Evolutionary conservation across 2,329 filamentous ascomycete species (phyloP).

Genomic region (Aspergillus phoenicis): DNA sequence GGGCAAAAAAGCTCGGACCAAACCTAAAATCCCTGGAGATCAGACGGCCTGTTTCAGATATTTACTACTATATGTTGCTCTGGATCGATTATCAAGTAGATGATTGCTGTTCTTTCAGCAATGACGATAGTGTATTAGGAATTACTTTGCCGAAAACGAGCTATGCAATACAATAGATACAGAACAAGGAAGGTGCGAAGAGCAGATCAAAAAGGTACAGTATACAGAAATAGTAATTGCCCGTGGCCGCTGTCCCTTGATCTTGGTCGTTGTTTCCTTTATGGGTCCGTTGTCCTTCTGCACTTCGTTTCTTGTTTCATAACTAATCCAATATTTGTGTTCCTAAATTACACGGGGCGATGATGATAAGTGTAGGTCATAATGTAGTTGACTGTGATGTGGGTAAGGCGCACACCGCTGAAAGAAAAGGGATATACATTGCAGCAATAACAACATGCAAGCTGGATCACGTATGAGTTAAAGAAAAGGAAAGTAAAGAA

Average conservation of each 20-base stretch:
- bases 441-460: slow-evolving; percentile 5
- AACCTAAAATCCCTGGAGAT: not conserved
- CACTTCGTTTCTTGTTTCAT: not conserved
- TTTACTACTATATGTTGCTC: not conserved
- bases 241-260: not conserved
- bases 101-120: not conserved
- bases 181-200: not conserved
- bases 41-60: not conserved
- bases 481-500: slow-evolving; percentile 20
- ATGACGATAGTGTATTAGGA: not conserved
- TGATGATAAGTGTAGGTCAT: not conserved
- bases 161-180: not conserved
- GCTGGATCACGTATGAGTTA: slow-evolving; percentile 19
- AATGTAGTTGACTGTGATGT: not conserved
- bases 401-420: not conserved
- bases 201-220: not conserved
- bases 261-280: not conserved
- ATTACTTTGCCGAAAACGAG: not conserved
- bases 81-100: not conserved
- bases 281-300: not conserved
- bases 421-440: slow-evolving; percentile 14
- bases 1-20: not conserved
- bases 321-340: slow-evolving; percentile 2
- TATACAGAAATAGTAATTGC: not conserved
- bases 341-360: slow-evolving; percentile 11